These are phyloP conservation scores for Candida sp. DNA, from an alignment of 1,139 yeast species.

Conservation along the genomic window DNA sequence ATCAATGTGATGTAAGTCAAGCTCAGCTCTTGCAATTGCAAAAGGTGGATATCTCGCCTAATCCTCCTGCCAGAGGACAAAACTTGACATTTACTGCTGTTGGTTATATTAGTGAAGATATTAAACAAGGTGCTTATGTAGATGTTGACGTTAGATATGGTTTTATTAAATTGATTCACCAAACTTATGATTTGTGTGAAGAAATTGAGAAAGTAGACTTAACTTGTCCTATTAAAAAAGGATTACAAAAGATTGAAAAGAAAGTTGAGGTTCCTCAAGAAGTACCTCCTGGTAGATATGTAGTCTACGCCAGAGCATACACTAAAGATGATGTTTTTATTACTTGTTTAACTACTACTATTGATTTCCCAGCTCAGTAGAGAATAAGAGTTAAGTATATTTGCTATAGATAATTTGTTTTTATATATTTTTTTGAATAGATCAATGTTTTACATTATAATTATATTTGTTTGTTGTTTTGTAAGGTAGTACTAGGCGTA, in stretches of 20 bases:
- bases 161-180: conserved; percentile 79
- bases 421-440: too few species aligned
- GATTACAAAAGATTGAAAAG: conserved; percentile 63
- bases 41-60: conserved; percentile 64
- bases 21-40: conserved; percentile 64
- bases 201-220: conserved; percentile 78
- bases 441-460: too few species aligned
- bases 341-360: conserved; percentile 81
- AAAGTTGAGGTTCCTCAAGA: conserved; percentile 83
- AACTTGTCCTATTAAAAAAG: conserved; percentile 75
- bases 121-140: conserved; percentile 85
- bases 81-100: conserved; percentile 75
- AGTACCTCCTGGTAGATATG: conserved; percentile 93
- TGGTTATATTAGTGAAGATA: conserved; percentile 54
- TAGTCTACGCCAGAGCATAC: conserved; percentile 84
- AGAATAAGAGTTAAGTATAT: not conserved
- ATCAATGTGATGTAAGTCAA: conserved; percentile 64
- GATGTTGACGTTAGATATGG: conserved; percentile 94
- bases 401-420: too few species aligned
- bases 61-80: conserved; percentile 82
- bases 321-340: conserved; percentile 77
- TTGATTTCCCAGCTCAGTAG: conserved; percentile 45
- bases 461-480: too few species aligned
- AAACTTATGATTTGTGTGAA: conserved; percentile 89
- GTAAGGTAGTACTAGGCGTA: too few species aligned